phyloP scores from a whole-genome alignment of 176 grass and related monocot genomes.

The Olyra latifolia region DNA sequence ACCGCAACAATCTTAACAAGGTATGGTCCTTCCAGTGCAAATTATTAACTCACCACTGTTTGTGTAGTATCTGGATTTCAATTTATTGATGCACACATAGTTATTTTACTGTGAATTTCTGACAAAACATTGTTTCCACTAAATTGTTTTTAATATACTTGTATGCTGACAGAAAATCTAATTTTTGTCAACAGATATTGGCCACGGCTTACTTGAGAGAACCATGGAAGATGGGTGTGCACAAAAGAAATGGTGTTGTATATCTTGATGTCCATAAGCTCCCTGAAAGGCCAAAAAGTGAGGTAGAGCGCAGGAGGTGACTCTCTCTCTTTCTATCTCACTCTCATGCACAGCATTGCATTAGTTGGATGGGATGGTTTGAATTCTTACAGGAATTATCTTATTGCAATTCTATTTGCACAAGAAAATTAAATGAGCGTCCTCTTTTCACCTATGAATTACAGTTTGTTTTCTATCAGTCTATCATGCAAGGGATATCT shows the following conservation, averaged over 20 bases:
- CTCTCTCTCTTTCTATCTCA: constrained; percentile 4
- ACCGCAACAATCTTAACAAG: constrained; percentile 99
- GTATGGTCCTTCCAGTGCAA: constrained; percentile 43
- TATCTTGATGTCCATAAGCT: constrained; percentile 99
- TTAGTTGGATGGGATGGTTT: neutral
- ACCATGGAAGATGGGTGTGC: constrained; percentile 99
- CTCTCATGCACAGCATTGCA: neutral
- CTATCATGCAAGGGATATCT: neutral
- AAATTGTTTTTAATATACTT: constrained; percentile 27
- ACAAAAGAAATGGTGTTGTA: constrained; percentile 87
- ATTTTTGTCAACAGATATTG: constrained; percentile 69
- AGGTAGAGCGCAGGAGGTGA: constrained; percentile 67
- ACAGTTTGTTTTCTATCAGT: neutral
- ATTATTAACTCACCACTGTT: constrained; percentile 8
- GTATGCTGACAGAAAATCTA: constrained; percentile 26
- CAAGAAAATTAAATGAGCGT: neutral
- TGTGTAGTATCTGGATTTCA: neutral
- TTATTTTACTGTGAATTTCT: constrained; percentile 23
- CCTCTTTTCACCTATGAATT: neutral
- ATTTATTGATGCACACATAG: neutral
- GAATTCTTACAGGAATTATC: neutral
- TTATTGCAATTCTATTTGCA: neutral
- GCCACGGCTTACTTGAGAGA: constrained; percentile 92
- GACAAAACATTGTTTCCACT: neutral
- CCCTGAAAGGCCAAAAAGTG: constrained; percentile 84